phyloP scores from a whole-genome alignment of 2,329 filamentous ascomycete genomes.

The Fusarium sp. region DNA sequence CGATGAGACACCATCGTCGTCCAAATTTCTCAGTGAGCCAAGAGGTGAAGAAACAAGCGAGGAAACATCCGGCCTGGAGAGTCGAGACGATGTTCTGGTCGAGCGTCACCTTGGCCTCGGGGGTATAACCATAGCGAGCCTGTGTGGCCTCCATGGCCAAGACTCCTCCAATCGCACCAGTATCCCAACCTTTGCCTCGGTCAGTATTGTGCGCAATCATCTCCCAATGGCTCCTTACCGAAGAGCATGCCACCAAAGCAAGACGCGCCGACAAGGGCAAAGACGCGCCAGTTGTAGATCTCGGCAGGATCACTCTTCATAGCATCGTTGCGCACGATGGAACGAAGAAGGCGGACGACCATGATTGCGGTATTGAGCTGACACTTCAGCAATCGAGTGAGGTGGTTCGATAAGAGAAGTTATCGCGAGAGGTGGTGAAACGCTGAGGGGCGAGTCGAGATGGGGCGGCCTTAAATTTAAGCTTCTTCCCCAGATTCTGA shows the following conservation, averaged over 20 bases:
- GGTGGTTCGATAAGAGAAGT: conserved; percentile 8
- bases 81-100: conserved; percentile 77
- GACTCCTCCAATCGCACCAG: conserved; percentile 75
- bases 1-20: conserved; percentile 64
- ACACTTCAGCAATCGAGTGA: neutral
- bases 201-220: neutral
- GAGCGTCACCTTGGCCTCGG: conserved; percentile 59
- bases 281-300: conserved; percentile 77
- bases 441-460: neutral
- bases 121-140: conserved; percentile 51
- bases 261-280: conserved; percentile 70
- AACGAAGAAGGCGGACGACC: conserved; percentile 59
- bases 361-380: conserved; percentile 45
- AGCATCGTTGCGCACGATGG: conserved; percentile 74
- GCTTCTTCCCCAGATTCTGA: conserved; percentile 29
- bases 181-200: conserved; percentile 54
- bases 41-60: conserved; percentile 67
- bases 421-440: neutral
- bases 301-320: conserved; percentile 74
- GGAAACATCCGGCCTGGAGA: conserved; percentile 75
- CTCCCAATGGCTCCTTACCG: conserved; percentile 19
- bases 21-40: conserved; percentile 66
- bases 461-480: conserved; percentile 28
- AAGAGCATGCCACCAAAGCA: conserved; percentile 73
- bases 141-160: conserved; percentile 69